phyloP scores from a whole-genome alignment of 371 early-diverging fungal species.

The Gilbertella persicaria region DNA sequence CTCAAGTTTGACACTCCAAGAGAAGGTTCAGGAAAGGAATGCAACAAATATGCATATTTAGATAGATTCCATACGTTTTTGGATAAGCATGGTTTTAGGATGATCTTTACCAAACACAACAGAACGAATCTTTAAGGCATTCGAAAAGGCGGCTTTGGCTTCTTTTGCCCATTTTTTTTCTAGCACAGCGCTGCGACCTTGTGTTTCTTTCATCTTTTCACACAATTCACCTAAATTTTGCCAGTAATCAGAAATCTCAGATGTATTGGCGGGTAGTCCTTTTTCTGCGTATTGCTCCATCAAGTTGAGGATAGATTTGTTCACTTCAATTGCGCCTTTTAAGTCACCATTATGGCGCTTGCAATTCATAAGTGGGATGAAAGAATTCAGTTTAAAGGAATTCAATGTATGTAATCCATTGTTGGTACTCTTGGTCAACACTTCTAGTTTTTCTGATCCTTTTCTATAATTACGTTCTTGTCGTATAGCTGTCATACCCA shows the following conservation, averaged over 20 bases:
- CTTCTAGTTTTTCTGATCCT: constrained; percentile 32
- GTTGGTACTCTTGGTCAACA: constrained; percentile 11
- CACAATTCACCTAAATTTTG: constrained; percentile 64
- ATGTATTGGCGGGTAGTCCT: constrained; percentile 55
- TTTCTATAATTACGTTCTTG: constrained; percentile 33
- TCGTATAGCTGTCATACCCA: constrained; percentile 34
- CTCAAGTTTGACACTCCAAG: not conserved
- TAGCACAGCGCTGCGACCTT: constrained; percentile 19
- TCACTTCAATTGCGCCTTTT: constrained; percentile 58
- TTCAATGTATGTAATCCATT: constrained; percentile 39
- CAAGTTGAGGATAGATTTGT: constrained; percentile 48
- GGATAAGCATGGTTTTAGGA: constrained; percentile 36
- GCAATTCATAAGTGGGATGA: constrained; percentile 59
- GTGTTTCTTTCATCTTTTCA: constrained; percentile 43
- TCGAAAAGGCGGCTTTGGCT: constrained; percentile 44
- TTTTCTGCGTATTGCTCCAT: constrained; percentile 32
- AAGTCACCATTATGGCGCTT: constrained; percentile 48
- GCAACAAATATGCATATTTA: too few species aligned
- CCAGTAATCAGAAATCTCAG: constrained; percentile 64
- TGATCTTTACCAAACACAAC: constrained; percentile 57
- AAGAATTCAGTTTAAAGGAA: constrained; percentile 53
- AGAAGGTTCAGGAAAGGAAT: too few species aligned
- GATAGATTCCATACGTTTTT: not conserved
- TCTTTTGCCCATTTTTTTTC: constrained; percentile 50
- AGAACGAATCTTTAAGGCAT: constrained; percentile 45